phyloP scores from a whole-genome alignment of 495 filamentous ascomycete genomes.

The Podospora pseudocomata region DNA sequence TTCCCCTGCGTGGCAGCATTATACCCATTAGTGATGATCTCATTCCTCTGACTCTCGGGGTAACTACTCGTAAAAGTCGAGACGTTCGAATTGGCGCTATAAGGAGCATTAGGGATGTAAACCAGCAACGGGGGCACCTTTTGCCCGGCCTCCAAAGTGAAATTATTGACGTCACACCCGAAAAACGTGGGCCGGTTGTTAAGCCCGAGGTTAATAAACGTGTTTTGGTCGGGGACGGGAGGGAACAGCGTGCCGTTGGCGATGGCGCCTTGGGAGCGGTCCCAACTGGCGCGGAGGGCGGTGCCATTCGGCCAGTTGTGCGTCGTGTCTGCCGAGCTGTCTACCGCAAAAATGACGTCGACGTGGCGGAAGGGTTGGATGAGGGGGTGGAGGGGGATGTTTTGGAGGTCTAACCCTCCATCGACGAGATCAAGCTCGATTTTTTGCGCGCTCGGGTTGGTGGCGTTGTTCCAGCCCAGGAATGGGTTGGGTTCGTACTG shows the following conservation, averaged over 20 bases:
- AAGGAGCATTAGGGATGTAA: conserved; percentile 87
- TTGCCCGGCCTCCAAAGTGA: conserved; percentile 41
- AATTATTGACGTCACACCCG: conserved; percentile 75
- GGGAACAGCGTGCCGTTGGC: conserved; percentile 84
- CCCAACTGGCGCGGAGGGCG: conserved; percentile 75
- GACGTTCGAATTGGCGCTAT: conserved; percentile 66
- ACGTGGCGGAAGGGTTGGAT: conserved; percentile 75
- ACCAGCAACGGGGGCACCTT: conserved; percentile 66
- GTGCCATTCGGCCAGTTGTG: conserved; percentile 85
- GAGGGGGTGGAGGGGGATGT: conserved; percentile 80
- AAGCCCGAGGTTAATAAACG: conserved; percentile 80
- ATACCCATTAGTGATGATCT: conserved; percentile 80
- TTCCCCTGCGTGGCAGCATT: conserved; percentile 79
- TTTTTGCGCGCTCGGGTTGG: conserved; percentile 56
- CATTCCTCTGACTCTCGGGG: conserved; percentile 60
- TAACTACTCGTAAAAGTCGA: conserved; percentile 67
- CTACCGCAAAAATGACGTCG: conserved; percentile 90
- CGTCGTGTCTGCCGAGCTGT: conserved; percentile 76
- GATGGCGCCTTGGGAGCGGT: conserved; percentile 62
- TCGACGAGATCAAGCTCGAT: conserved; percentile 72
- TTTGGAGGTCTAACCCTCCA: conserved; percentile 82
- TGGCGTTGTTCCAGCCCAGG: conserved; percentile 59
- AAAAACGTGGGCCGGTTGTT: conserved; percentile 91
- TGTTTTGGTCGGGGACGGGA: conserved; percentile 72
- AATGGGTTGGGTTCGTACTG: conserved; percentile 85